A percentile compares a stretch with the other conserved stretches of the same genome.
Evolutionary conservation across 805 yeast species (phyloP).

Genomic region (Lipomyces sp.): DNA sequence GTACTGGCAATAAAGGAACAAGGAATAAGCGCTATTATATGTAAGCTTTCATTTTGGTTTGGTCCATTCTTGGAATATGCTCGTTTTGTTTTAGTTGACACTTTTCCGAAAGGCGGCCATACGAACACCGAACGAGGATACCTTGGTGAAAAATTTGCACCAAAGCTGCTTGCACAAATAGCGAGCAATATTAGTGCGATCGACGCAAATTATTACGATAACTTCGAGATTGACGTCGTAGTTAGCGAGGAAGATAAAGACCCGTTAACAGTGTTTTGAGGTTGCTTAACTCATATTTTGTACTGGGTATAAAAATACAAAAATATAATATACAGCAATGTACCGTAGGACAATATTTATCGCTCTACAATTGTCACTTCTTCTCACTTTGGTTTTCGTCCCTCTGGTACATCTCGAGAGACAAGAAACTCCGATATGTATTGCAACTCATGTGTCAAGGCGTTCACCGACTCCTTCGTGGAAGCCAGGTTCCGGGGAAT

Average conservation of each 20-base stretch:
- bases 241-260: conserved; percentile 58
- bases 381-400: background rate
- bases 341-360: background rate
- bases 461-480: conserved; percentile 17
- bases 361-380: background rate
- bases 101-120: conserved; percentile 72
- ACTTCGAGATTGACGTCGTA: conserved; percentile 34
- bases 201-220: conserved; percentile 19
- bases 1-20: conserved; percentile 65
- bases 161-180: conserved; percentile 49
- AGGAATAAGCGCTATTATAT: conserved; percentile 68
- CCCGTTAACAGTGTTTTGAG: conserved; percentile 44
- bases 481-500: conserved; percentile 7
- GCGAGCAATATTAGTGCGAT: conserved; percentile 4
- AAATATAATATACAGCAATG: background rate
- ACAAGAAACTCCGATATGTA: conserved; percentile 18
- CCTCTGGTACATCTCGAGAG: conserved; percentile 12
- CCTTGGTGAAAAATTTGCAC: conserved; percentile 48
- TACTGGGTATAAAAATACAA: too few species aligned
- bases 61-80: background rate
- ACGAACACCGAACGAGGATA: conserved; percentile 92
- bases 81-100: background rate
- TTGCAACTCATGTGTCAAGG: conserved; percentile 9
- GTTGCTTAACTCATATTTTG: background rate
- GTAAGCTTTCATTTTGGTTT: conserved; percentile 37